A percentile compares a stretch with the other conserved stretches of the same genome.
Conservation (phyloP, 805 yeast genomes). For the Wickerhamiella shivajii region DNA sequence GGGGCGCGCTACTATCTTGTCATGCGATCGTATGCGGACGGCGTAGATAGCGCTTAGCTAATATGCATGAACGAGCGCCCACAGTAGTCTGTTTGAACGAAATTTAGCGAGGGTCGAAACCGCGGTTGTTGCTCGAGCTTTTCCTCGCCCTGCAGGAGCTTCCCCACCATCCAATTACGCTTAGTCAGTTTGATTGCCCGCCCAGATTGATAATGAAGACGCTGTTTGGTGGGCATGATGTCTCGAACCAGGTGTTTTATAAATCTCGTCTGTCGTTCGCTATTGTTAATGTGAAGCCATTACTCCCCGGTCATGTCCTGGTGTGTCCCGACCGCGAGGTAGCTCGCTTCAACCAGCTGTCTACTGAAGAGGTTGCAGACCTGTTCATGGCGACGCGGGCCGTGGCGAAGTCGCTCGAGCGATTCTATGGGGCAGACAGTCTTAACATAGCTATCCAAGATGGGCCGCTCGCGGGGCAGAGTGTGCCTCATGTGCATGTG, state of each 20-base stretch:
- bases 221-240: slow-evolving; percentile 22
- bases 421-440: slow-evolving; percentile 62
- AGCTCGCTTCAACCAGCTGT: slow-evolving; percentile 51
- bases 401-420: slow-evolving; percentile 51
- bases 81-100: too few species aligned
- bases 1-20: too few species aligned
- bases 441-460: slow-evolving; percentile 89
- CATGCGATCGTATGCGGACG: too few species aligned
- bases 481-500: slow-evolving; percentile 90
- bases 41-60: too few species aligned
- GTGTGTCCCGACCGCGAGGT: slow-evolving; percentile 71
- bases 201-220: neutral
- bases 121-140: too few species aligned
- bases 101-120: too few species aligned
- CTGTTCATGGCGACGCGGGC: slow-evolving; percentile 62
- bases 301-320: slow-evolving; percentile 87
- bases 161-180: too few species aligned
- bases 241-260: slow-evolving; percentile 29
- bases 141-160: too few species aligned
- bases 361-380: slow-evolving; percentile 55
- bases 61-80: too few species aligned
- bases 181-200: too few species aligned
- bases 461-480: slow-evolving; percentile 91
- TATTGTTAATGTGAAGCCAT: slow-evolving; percentile 78
- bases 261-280: slow-evolving; percentile 59